Conservation (phyloP, 495 filamentous ascomycete genomes). For the Astrocystis sublimbata region DNA sequence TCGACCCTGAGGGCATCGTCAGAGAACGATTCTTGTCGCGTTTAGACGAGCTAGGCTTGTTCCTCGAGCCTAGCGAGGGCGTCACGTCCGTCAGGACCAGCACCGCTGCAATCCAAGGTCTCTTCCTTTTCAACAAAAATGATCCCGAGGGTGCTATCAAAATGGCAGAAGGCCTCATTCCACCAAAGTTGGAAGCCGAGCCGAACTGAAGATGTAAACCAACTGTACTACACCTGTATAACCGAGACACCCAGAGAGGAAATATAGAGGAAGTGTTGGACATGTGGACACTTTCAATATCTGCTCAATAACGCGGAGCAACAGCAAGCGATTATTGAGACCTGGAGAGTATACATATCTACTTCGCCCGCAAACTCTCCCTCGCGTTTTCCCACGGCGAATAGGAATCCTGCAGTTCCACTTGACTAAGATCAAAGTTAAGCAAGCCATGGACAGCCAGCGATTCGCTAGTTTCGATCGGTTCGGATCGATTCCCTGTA, state of each 20-base stretch:
- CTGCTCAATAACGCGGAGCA: no score
- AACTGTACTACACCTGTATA: constrained; percentile 15
- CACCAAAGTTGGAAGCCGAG: constrained; percentile 51
- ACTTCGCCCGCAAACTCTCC: no score
- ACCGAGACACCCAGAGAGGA: constrained; percentile 29
- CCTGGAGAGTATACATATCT: no score
- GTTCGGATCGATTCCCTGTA: neutral
- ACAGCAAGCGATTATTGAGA: no score
- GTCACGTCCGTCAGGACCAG: constrained; percentile 60
- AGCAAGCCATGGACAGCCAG: neutral
- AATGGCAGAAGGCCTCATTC: constrained; percentile 70
- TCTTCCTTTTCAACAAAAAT: constrained; percentile 93
- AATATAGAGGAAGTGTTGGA: neutral
- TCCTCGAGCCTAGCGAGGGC: constrained; percentile 43
- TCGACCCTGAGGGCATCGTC: constrained; percentile 62
- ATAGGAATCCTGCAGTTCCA: no score
- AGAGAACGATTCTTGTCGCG: constrained; percentile 55
- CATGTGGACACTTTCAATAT: neutral
- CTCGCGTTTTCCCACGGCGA: no score
- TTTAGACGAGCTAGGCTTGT: constrained; percentile 51
- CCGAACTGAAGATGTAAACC: constrained; percentile 17
- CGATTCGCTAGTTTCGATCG: no score
- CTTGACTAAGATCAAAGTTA: no score
- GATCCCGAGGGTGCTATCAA: constrained; percentile 83
- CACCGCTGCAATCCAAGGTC: constrained; percentile 85